Base-by-base conservation (phyloP, 371 early-diverging fungal species). In the Mucor indicus region DNA sequence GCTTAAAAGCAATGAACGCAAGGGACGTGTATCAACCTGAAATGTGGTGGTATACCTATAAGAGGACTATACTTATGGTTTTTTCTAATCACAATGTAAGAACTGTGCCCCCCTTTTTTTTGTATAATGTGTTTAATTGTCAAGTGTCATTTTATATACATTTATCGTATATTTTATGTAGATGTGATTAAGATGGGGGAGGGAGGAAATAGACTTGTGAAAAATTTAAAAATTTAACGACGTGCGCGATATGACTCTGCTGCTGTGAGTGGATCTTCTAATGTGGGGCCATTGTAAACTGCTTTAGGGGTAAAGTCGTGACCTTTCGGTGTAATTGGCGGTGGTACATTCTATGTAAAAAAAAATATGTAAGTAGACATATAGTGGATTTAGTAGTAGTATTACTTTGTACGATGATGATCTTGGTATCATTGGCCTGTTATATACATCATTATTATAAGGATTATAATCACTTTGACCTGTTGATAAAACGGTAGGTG, bases 191-290 rank as follows among this genome's bases (percentile, higher is more conserved):
- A n/a, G n/a, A n/a, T n/a, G n/a, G n/a, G n/a, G n/a, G n/a, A n/a
- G n/a, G n/a, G n/a, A n/a, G n/a, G n/a, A n/a, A 27, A 39, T n/a
- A 29, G 27, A 6, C 12, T 19, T 13, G 19, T 12, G 1, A 25
- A n/a, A 16, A 5, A 16, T 45, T 9, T 35, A 9, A 4, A 19
- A 27, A n/a, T 16, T 21, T 44, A 32, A 27, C 24, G 29, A 1
- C 45, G 53, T 16, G 51, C 12, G 37, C 60, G 44, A 43, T 64
- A 64, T 17, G 60, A 51, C 5, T 55, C 64, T 44, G 41, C 52
- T 21, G 56, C 64, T 25, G 60, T 59, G 10, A 52, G 43, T 12
- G 60, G 64, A 46, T 63, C 56, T 50, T 64, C 64, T 17, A 53
- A 45, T 4, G 52, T 51, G 13, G 64, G 64, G 11, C 60, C 64